A percentile compares a stretch with the other conserved stretches of the same genome.
Conservation (phyloP, 345 rosid genomes). For the Rhodamnia rubescens region DNA sequence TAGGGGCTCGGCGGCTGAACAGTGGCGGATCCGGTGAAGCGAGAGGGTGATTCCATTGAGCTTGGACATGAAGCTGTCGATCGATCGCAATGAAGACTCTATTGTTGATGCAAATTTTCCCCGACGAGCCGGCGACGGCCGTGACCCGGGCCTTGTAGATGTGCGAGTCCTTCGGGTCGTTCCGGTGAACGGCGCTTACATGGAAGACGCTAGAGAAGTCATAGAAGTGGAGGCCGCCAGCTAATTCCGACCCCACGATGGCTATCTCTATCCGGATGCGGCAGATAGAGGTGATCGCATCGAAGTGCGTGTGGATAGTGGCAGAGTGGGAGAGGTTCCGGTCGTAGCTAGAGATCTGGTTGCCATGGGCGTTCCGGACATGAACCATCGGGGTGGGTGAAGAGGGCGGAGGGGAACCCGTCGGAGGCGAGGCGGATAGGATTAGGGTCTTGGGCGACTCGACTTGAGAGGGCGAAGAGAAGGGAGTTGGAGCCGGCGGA, state of each 20-base stretch:
- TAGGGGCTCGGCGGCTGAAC: too few relatives aligned
- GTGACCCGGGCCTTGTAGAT: constrained; percentile 61
- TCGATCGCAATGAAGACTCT: too few relatives aligned
- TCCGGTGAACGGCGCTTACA: constrained; percentile 60
- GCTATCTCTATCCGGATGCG: constrained; percentile 55
- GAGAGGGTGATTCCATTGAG: too few relatives aligned
- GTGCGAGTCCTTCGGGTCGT: constrained; percentile 68
- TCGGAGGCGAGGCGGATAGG: constrained; percentile 51
- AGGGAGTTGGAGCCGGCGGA: constrained; percentile 77
- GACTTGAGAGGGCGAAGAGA: constrained; percentile 52
- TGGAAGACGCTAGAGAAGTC: constrained; percentile 47
- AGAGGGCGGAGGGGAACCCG: constrained; percentile 52
- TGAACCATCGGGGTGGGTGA: constrained; percentile 47
- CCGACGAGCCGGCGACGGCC: constrained; percentile 45
- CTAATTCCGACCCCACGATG: constrained; percentile 50
- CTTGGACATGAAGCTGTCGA: too few relatives aligned
- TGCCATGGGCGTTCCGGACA: too few relatives aligned
- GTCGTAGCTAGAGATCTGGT: constrained; percentile 75
- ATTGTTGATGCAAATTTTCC: too few relatives aligned
- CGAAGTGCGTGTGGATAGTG: constrained; percentile 80
- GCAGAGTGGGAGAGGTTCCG: constrained; percentile 46
- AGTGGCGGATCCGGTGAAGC: too few relatives aligned
- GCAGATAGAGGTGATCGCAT: constrained; percentile 50
- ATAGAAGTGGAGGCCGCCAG: constrained; percentile 78
- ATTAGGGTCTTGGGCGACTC: constrained; percentile 1